phyloP scores from a whole-genome alignment of 2,329 filamentous ascomycete species.

The Pseudocercospora fijiensis region DNA sequence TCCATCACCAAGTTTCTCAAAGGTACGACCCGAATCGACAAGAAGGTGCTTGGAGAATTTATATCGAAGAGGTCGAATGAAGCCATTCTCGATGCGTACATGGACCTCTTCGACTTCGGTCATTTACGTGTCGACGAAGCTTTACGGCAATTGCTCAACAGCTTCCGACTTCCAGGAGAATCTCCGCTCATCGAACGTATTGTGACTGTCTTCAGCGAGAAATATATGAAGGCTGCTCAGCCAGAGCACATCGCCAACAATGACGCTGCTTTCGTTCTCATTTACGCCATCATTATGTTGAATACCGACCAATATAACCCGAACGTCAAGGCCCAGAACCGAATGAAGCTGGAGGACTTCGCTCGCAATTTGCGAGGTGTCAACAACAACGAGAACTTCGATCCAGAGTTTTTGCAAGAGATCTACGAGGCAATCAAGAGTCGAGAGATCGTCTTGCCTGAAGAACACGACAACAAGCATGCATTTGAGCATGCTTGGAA shows the following conservation, averaged over 20 bases:
- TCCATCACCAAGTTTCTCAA: slow-evolving; percentile 83
- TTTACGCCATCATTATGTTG: slow-evolving; percentile 95
- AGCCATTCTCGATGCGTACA: slow-evolving; percentile 76
- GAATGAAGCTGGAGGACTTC: slow-evolving; percentile 84
- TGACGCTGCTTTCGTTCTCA: slow-evolving; percentile 85
- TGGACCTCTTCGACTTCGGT: slow-evolving; percentile 83
- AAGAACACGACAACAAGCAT: slow-evolving; percentile 95
- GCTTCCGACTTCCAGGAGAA: slow-evolving; percentile 92
- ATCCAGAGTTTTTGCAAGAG: slow-evolving; percentile 74
- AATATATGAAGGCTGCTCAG: slow-evolving; percentile 70
- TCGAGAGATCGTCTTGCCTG: slow-evolving; percentile 93
- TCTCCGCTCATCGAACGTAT: slow-evolving; percentile 91
- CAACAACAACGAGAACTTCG: slow-evolving; percentile 82
- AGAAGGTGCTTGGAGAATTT: slow-evolving; percentile 87
- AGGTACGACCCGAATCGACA: slow-evolving; percentile 83
- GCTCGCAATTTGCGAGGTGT: slow-evolving; percentile 85
- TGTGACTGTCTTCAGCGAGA: slow-evolving; percentile 80
- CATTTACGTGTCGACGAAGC: slow-evolving; percentile 89
- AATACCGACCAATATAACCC: slow-evolving; percentile 98
- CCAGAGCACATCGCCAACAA: slow-evolving; percentile 77
- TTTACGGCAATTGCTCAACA: slow-evolving; percentile 78
- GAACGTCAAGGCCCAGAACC: slow-evolving; percentile 73
- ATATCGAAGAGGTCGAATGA: slow-evolving; percentile 90
- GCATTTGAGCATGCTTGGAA: slow-evolving; percentile 98
- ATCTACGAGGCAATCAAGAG: slow-evolving; percentile 90